phyloP scores from a whole-genome alignment of 768 basidiomycete genomes.

The Naganishia kalamii region DNA sequence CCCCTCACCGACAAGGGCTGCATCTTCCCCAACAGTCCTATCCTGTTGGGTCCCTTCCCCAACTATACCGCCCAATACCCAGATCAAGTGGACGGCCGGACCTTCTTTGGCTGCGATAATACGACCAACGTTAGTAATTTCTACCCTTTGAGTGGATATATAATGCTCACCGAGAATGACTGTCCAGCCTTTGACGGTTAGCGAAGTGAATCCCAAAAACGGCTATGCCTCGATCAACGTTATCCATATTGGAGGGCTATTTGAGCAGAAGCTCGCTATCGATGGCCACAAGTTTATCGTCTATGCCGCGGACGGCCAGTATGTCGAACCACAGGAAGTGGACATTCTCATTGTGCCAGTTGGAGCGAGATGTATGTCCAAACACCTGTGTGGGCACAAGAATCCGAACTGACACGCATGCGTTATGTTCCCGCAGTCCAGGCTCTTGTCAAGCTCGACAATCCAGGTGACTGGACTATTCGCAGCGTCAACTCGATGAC shows the following conservation, averaged over 20 bases:
- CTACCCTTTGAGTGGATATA: no score
- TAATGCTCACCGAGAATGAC: no score
- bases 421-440: slow-evolving; percentile 4
- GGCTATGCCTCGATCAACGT: slow-evolving; percentile 14
- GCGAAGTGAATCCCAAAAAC: slow-evolving; percentile 11
- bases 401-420: background rate
- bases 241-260: slow-evolving; percentile 14
- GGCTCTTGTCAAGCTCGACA: slow-evolving; percentile 20
- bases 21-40: slow-evolving; percentile 17
- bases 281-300: slow-evolving; percentile 20
- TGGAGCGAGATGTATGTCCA: slow-evolving; percentile 16
- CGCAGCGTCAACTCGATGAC: slow-evolving; percentile 14
- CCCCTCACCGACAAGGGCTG: slow-evolving; percentile 23
- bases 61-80: slow-evolving; percentile 20
- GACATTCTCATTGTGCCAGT: slow-evolving; percentile 14
- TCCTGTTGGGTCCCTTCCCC: slow-evolving; percentile 14
- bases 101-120: slow-evolving; percentile 18
- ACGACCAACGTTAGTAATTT: slow-evolving; percentile 14
- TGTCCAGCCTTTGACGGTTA: slow-evolving; percentile 19
- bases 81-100: slow-evolving; percentile 10
- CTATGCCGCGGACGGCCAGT: slow-evolving; percentile 17
- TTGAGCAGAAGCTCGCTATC: slow-evolving; percentile 18
- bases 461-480: slow-evolving; percentile 23
- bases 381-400: no score
- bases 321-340: slow-evolving; percentile 16